phyloP scores from a whole-genome alignment of 495 filamentous ascomycete genomes.

The Daldinia concentrica region DNA sequence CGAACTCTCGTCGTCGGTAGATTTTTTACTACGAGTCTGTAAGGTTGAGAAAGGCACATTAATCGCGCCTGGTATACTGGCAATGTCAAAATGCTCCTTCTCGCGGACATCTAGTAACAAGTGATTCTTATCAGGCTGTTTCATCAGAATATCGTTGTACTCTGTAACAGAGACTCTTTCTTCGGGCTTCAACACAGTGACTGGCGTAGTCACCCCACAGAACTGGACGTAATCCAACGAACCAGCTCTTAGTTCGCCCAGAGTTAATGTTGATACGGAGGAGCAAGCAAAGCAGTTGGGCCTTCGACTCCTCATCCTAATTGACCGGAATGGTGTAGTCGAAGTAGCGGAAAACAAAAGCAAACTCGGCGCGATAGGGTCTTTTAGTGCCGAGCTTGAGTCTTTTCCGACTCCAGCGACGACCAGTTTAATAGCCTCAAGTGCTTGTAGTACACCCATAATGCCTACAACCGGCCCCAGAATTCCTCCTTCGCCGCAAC shows the following conservation, averaged over 20 bases:
- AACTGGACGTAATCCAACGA: slow-evolving; percentile 81
- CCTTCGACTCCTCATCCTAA: slow-evolving; percentile 74
- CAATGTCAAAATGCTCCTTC: slow-evolving; percentile 84
- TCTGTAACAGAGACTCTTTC: slow-evolving; percentile 70
- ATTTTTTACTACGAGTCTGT: slow-evolving; percentile 45
- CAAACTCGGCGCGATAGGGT: slow-evolving; percentile 57
- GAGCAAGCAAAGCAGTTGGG: slow-evolving; percentile 80
- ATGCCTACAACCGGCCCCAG: slow-evolving; percentile 91
- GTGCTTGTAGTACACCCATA: slow-evolving; percentile 92
- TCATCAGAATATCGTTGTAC: slow-evolving; percentile 53
- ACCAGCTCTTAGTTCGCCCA: slow-evolving; percentile 68
- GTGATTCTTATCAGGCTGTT: slow-evolving; percentile 48
- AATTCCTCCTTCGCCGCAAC: slow-evolving; percentile 92
- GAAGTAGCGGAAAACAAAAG: slow-evolving; percentile 78
- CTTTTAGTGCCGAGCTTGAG: slow-evolving; percentile 12
- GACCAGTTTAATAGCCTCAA: slow-evolving; percentile 88
- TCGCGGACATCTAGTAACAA: slow-evolving; percentile 85
- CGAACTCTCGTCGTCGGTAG: slow-evolving; percentile 28
- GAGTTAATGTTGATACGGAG: slow-evolving; percentile 64
- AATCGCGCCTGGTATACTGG: slow-evolving; percentile 73
- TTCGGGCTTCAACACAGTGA: slow-evolving; percentile 62
- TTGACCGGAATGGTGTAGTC: slow-evolving; percentile 72
- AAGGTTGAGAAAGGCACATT: slow-evolving; percentile 79
- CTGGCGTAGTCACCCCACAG: slow-evolving; percentile 67
- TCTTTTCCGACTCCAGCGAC: slow-evolving; percentile 45